These are phyloP conservation scores for Flammula alnicola DNA, from an alignment of 1,284 basidiomycete species.

Conservation along the genomic window DNA sequence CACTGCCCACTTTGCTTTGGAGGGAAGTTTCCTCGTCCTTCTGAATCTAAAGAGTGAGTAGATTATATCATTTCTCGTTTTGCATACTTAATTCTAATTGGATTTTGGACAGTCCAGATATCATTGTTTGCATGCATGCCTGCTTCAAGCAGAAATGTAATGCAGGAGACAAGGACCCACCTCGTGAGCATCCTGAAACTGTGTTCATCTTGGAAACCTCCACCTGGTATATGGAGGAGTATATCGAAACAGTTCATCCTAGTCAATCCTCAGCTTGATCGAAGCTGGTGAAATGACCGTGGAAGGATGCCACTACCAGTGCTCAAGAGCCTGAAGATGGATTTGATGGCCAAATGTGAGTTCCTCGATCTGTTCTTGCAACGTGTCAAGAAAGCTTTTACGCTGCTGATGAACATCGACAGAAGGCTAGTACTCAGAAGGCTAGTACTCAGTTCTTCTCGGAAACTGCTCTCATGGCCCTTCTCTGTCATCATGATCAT, in stretches of 20 bases:
- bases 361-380: constrained; percentile 14
- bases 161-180: background rate
- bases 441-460: constrained; percentile 16
- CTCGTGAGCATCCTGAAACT: constrained; percentile 13
- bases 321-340: background rate
- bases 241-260: constrained; percentile 13
- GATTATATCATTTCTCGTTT: background rate
- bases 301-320: background rate
- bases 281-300: background rate
- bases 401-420: constrained; percentile 24
- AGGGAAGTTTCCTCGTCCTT: constrained; percentile 9
- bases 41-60: background rate
- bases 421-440: no score
- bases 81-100: background rate
- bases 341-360: constrained; percentile 4
- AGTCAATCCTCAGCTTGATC: background rate
- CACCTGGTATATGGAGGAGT: constrained; percentile 2
- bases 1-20: constrained; percentile 18
- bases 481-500: constrained; percentile 30
- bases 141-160: background rate
- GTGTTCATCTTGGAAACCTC: constrained; percentile 8
- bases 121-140: background rate
- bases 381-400: constrained; percentile 31
- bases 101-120: background rate
- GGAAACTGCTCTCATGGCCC: constrained; percentile 13